Conservation (phyloP, 805 yeast species). For the Cyberlindnera xishuangbannaensis region DNA sequence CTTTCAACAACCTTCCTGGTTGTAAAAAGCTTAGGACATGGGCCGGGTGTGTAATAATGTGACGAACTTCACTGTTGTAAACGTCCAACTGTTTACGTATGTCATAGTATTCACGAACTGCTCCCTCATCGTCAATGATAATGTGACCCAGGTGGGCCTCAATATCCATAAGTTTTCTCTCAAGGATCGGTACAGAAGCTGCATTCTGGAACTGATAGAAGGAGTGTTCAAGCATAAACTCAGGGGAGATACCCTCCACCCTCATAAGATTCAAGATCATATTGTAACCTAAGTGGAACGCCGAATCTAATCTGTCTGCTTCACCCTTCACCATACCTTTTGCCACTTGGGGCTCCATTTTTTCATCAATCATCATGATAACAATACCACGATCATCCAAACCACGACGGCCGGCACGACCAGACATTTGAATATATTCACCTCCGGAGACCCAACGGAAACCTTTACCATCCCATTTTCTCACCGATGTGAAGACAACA, state of each 20-base stretch:
- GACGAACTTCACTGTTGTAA: conserved; percentile 71
- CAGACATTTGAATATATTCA: conserved; percentile 99
- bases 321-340: conserved; percentile 99
- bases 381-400: conserved; percentile 98
- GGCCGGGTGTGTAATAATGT: conserved; percentile 87
- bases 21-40: conserved; percentile 78
- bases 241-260: conserved; percentile 98
- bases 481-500: conserved; percentile 93
- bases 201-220: conserved; percentile 95
- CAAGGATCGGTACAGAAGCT: conserved; percentile 82
- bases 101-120: conserved; percentile 78
- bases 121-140: conserved; percentile 65
- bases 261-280: conserved; percentile 95
- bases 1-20: conserved; percentile 78
- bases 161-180: conserved; percentile 53
- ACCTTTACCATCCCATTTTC: conserved; percentile 97
- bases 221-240: conserved; percentile 90
- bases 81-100: conserved; percentile 62
- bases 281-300: conserved; percentile 95
- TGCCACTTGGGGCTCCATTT: conserved; percentile 99
- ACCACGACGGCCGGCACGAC: conserved; percentile 99
- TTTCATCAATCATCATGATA: conserved; percentile 98
- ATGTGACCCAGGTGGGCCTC: conserved; percentile 43
- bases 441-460: conserved; percentile 99
- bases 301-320: conserved; percentile 95